Conservation (phyloP, 2,329 filamentous ascomycete species). For the Cladosporium cucumerinum region DNA sequence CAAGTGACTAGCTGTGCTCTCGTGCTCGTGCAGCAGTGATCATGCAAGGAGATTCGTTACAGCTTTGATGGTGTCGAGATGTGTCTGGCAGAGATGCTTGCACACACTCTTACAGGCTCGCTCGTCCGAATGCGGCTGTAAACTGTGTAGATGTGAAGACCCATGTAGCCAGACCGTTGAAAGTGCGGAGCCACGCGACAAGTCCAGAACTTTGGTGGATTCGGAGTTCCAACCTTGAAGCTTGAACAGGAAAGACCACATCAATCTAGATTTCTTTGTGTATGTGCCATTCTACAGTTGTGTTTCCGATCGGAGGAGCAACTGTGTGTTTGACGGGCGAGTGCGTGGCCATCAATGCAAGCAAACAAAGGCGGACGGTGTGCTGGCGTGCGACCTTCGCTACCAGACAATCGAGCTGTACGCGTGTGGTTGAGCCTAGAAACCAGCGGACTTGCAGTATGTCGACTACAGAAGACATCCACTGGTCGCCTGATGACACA, state of each 20-base stretch:
- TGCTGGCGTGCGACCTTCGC: conserved; percentile 1
- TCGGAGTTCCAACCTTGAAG: not conserved
- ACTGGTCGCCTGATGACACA: conserved; percentile 1
- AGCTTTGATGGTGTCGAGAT: not conserved
- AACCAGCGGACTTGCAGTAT: not conserved
- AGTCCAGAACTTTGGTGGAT: conserved; percentile 10
- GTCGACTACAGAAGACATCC: not conserved
- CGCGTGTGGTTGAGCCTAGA: not conserved
- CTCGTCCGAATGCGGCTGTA: not conserved
- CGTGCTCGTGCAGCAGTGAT: not conserved
- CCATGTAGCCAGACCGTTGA: conserved; percentile 13
- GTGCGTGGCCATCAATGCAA: not conserved
- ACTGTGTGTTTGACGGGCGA: not conserved
- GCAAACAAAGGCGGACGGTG: not conserved
- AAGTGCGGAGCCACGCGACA: conserved; percentile 10
- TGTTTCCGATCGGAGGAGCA: not conserved
- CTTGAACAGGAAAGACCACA: not conserved
- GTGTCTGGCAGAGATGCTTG: not conserved
- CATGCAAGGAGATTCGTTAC: not conserved
- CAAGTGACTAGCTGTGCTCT: not conserved
- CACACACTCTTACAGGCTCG: not conserved
- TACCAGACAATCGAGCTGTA: not conserved
- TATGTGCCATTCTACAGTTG: not conserved
- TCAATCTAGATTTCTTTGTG: not conserved
- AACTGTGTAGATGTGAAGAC: not conserved